These are phyloP conservation scores for Candida dubliniensis DNA, from an alignment of 1,139 yeast genomes.

Conservation along the genomic window DNA sequence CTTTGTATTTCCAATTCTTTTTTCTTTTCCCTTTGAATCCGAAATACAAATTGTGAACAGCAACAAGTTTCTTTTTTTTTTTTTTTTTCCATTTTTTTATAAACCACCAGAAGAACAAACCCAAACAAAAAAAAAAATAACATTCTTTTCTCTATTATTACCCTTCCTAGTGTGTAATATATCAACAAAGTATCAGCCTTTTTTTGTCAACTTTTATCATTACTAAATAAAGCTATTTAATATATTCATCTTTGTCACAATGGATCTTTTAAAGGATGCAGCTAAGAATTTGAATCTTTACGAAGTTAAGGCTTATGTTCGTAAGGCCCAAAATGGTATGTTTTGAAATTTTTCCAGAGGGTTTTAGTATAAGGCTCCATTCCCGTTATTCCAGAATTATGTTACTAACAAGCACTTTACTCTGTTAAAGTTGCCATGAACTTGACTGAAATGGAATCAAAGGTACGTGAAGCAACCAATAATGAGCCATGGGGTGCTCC, in stretches of 20 bases:
- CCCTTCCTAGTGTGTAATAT: not conserved
- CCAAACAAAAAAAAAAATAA: not conserved
- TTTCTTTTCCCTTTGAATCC: too few species aligned
- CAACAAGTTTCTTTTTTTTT: too few species aligned
- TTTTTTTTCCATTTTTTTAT: too few species aligned
- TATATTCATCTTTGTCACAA: constrained; percentile 17
- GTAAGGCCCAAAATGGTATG: constrained; percentile 91
- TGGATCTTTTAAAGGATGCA: constrained; percentile 71
- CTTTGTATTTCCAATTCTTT: too few species aligned
- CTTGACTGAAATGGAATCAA: constrained; percentile 92
- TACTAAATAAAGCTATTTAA: not conserved
- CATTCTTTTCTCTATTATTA: not conserved
- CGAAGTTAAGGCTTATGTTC: constrained; percentile 95
- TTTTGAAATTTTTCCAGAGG: constrained; percentile 9
- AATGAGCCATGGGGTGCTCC: constrained; percentile 99
- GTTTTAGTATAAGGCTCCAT: too few species aligned
- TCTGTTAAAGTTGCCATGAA: constrained; percentile 65
- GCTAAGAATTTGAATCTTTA: constrained; percentile 82
- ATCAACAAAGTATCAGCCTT: not conserved
- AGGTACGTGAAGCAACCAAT: constrained; percentile 95
- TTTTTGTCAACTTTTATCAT: not conserved
- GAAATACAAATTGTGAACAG: too few species aligned
- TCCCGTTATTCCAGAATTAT: not conserved
- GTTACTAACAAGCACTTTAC: not conserved
- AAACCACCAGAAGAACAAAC: not conserved